Evolutionary conservation across 768 basidiomycete genomes (phyloP), one percentile per base, ranked within the genome.

Genomic region (Astraeus odoratus): DNA sequence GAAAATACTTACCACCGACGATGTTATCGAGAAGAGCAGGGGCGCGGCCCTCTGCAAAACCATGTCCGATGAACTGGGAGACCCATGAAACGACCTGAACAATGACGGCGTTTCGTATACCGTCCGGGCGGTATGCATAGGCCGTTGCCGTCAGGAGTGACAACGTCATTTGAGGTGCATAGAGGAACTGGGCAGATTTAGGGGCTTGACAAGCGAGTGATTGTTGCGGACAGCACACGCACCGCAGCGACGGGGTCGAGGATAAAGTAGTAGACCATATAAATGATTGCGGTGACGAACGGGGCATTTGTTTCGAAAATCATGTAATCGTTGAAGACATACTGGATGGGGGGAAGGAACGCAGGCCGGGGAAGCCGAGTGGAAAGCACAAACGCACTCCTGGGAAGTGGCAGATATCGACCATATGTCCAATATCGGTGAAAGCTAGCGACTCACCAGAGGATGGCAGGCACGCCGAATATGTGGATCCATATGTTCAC

Each of bases 21-120:
- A 97, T 64, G 60, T 95, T 96, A 61, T 95, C 91, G 35, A 92
- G 67, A 38, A 98, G 66, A 0, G 94, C 94, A 2, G 95, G 95
- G 0, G 93, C 82, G 26, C 95, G 79, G 39, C 78, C 78, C 65
- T 98, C 95, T 16, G 85, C 86, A 23, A 87, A 58, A 20, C 86
- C 90, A 60, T 98, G 94, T 8, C 92, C 92, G 33, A 86, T 51
- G 66, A 98, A 94, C 62, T 98, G 95, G 4, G 79, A 80, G 39
- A 93, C 71, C 95, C 95, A 98, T n/a, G 76, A 78, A n/a, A 73
- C 57, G 19, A 63, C 71, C 54, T 92, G 86, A 0, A 91, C 51
- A 4, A 71, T 50, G 22, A 64, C 64, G 0, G 84, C 88, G 31
- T 74, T 58, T 10, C 67, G 67, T 34, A 84, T 60, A 34, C 77